These are phyloP conservation scores for Glebionis coronaria DNA, from an alignment of 129 eudicot genomes.

Conservation along the genomic window DNA sequence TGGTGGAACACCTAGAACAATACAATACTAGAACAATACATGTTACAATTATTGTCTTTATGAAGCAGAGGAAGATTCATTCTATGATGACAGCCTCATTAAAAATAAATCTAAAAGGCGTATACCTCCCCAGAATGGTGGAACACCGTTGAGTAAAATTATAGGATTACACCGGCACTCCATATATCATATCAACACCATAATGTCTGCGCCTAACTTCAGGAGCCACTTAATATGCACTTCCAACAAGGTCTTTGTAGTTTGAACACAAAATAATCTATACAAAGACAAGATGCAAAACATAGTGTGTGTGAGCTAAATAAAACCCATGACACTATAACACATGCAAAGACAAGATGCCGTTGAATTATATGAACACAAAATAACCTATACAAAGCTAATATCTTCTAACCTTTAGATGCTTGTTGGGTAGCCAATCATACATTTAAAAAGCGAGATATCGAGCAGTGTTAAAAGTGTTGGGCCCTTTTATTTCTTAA, in stretches of 20 bases:
- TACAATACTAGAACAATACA: constrained; percentile 2
- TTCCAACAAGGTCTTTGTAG: constrained; percentile 95
- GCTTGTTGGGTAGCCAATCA: neutral
- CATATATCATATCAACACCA: constrained; percentile 90
- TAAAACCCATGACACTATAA: constrained; percentile 7
- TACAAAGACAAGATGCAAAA: constrained; percentile 36
- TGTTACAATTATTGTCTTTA: constrained; percentile 17
- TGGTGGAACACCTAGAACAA: too few species aligned
- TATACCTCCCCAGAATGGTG: constrained; percentile 99
- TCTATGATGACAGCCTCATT: constrained; percentile 12
- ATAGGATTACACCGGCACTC: constrained; percentile 96
- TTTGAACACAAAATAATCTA: too few species aligned
- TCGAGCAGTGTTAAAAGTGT: neutral
- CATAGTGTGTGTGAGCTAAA: constrained; percentile 10
- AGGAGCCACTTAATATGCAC: constrained; percentile 98
- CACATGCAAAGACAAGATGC: constrained; percentile 1
- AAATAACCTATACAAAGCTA: neutral
- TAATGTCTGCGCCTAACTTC: constrained; percentile 86
- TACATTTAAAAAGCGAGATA: neutral
- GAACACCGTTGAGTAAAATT: constrained; percentile 94
- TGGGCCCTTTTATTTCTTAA: too few species aligned
- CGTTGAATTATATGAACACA: neutral
- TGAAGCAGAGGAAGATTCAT: constrained; percentile 11
- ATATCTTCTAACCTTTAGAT: neutral
- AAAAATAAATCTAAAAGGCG: neutral